Conservation (phyloP, 805 yeast species). For the Maudiozyma serrabonitensis region DNA sequence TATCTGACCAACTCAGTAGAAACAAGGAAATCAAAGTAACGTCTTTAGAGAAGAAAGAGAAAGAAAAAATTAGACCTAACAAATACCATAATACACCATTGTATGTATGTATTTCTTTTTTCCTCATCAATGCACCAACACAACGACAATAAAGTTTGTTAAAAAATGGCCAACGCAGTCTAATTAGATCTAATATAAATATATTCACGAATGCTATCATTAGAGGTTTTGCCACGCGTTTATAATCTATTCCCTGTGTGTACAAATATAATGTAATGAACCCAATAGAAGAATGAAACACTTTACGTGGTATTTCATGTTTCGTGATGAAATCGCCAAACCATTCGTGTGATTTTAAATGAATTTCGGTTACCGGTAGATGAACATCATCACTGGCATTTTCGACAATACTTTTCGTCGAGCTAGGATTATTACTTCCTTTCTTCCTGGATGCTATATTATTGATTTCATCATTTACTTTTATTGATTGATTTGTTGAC, state of each 20-base stretch:
- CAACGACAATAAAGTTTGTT: slow-evolving; percentile 56
- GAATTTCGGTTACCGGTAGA: slow-evolving; percentile 26
- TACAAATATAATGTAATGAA: slow-evolving; percentile 68
- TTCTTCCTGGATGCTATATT: not conserved
- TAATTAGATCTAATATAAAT: slow-evolving; percentile 52
- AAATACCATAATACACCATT: slow-evolving; percentile 89
- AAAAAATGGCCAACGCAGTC: slow-evolving; percentile 53
- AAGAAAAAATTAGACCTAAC: slow-evolving; percentile 66
- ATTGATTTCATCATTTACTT: not conserved
- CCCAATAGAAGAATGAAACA: slow-evolving; percentile 84
- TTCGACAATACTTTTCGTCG: not conserved
- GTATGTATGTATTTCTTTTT: slow-evolving; percentile 56
- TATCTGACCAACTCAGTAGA: slow-evolving; percentile 91
- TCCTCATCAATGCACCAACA: slow-evolving; percentile 80
- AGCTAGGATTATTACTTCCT: not conserved
- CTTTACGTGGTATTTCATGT: slow-evolving; percentile 84
- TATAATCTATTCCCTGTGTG: slow-evolving; percentile 46
- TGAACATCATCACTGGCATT: slow-evolving; percentile 17
- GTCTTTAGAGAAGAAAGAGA: slow-evolving; percentile 66
- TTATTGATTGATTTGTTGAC: not conserved
- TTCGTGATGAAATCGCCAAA: slow-evolving; percentile 51
- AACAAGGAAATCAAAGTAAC: slow-evolving; percentile 66
- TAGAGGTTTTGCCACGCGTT: slow-evolving; percentile 52
- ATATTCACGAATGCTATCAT: slow-evolving; percentile 45
- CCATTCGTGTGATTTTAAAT: slow-evolving; percentile 33